These are phyloP conservation scores for Ogataea dorogensis DNA, from an alignment of 805 yeast species.

Conservation along the genomic window DNA sequence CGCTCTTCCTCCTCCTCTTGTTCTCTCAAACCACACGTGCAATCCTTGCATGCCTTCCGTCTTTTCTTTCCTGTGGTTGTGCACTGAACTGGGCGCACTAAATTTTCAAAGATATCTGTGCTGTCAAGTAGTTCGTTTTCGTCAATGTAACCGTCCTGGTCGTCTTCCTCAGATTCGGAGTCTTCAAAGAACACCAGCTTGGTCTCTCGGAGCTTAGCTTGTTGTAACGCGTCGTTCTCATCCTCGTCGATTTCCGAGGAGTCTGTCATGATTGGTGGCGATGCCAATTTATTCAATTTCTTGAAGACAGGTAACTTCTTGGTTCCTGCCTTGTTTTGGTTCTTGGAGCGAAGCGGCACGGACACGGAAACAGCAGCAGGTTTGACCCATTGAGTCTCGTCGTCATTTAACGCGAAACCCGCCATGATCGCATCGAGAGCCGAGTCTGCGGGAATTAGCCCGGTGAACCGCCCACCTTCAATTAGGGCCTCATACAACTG, in stretches of 20 bases:
- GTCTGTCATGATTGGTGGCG: constrained; percentile 43
- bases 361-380: constrained; percentile 36
- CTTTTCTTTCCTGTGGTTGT: constrained; percentile 51
- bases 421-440: constrained; percentile 62
- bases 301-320: constrained; percentile 33
- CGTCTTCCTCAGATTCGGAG: constrained; percentile 19
- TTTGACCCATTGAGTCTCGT: constrained; percentile 52
- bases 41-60: constrained; percentile 95
- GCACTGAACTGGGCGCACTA: constrained; percentile 60
- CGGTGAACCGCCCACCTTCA: constrained; percentile 47
- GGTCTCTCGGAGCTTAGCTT: constrained; percentile 42
- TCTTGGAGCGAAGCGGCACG: constrained; percentile 23
- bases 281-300: constrained; percentile 27
- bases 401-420: constrained; percentile 52
- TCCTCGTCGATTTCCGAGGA: constrained; percentile 44
- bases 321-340: constrained; percentile 6
- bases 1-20: constrained; percentile 65
- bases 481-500: constrained; percentile 41
- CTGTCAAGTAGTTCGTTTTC: constrained; percentile 51
- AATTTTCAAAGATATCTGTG: constrained; percentile 33
- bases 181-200: constrained; percentile 58
- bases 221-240: constrained; percentile 35
- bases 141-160: constrained; percentile 48
- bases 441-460: constrained; percentile 51
- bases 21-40: constrained; percentile 96